Evolutionary conservation across 495 filamentous ascomycete species (phyloP), one percentile per base, ranked within the genome.

Genomic region (Oidiodendron maius): DNA sequence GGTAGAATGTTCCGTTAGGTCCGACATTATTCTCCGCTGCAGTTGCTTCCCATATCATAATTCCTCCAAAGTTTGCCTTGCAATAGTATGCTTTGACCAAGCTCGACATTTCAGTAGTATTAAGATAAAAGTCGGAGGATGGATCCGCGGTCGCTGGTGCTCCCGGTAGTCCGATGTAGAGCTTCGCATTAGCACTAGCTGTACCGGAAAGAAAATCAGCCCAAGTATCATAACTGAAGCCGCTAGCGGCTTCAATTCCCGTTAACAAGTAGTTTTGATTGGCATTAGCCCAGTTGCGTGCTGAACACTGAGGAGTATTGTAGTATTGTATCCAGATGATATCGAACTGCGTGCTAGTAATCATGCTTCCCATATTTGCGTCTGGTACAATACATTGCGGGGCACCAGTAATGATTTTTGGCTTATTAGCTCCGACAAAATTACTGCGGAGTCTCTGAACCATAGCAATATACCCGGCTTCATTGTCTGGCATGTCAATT

Each of bases 1-100:
- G 28, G 28, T 32, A 32, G 28, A 32, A 32, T 8, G 28, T 32
- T 32, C 28, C 28, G 28, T 32, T 32, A 32, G 28, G 28, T n/a
- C 28, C 28, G n/a, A 32, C 28, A 35, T 52, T 52, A 30, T 41
- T 46, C 20, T 52, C 50, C 2, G 50, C 50, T 11, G n/a, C 11
- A 23, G 81, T 82, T 2, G 83, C 82, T 37, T 87, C 84, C 80
- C 81, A 88, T 10, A 89, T 58, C 75, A 84, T 81, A 16, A 86
- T 68, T 59, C 84, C 84, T 39, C 81, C 84, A 52, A 88, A 88
- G 5, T 66, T 70, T 3, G 67, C 40, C 21, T 65, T 57, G 25
- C 59, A 68, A 55, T 75, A 72, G 56, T 76, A 81, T 38, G 68
- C 63, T 2, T 68, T 51, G 22, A 81, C 64, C 43, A 87, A 45